A percentile compares a stretch with the other conserved stretches of the same genome.
Conservation (phyloP, 139 green algal genomes). For the Dunaliella primolecta region DNA sequence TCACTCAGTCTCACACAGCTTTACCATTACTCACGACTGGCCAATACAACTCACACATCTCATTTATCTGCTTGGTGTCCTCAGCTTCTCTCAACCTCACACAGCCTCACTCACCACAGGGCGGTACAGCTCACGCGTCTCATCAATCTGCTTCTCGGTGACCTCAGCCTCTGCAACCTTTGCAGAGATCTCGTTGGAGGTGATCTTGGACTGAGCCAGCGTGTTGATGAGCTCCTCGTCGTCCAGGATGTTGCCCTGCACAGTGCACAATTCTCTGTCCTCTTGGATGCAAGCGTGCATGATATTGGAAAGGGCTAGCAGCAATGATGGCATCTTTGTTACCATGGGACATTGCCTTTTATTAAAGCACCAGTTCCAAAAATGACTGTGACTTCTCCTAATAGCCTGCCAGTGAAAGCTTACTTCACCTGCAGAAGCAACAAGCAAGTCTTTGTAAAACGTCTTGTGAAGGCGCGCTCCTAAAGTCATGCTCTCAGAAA, state of each 20-base stretch:
- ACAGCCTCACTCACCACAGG: constrained; percentile 47
- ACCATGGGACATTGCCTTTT: not conserved
- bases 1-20: too few relatives aligned
- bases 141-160: constrained; percentile 70
- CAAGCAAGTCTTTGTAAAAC: too few relatives aligned
- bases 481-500: too few relatives aligned
- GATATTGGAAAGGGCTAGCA: constrained; percentile 39
- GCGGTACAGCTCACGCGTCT: constrained; percentile 70
- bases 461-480: too few relatives aligned
- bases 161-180: constrained; percentile 74
- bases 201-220: constrained; percentile 72
- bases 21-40: too few relatives aligned
- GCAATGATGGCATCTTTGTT: constrained; percentile 33
- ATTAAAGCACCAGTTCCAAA: not conserved
- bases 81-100: too few relatives aligned
- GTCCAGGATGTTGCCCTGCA: constrained; percentile 73
- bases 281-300: too few relatives aligned
- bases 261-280: too few relatives aligned
- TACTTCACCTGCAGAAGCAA: too few relatives aligned
- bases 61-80: too few relatives aligned
- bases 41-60: too few relatives aligned
- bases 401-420: not conserved
- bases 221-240: constrained; percentile 81
- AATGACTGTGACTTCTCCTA: not conserved
- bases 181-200: constrained; percentile 62